Evolutionary conservation across 495 filamentous ascomycete genomes (phyloP).

Genomic region (Xylaria palmicola): DNA sequence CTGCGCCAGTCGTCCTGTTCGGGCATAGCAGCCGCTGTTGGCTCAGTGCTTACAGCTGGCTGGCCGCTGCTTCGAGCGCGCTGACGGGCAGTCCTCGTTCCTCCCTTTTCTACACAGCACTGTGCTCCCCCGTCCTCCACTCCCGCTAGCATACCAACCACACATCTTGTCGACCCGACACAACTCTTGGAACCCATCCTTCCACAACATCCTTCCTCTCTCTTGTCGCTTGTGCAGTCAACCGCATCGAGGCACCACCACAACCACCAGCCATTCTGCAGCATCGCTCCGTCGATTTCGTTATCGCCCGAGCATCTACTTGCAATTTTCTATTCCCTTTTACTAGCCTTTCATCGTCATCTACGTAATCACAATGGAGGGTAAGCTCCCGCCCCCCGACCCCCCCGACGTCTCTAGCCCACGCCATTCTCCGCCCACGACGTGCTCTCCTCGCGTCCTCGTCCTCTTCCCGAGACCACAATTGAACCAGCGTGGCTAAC

Average conservation of each 20-base stretch:
- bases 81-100: slow-evolving; percentile 25
- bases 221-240: slow-evolving; percentile 41
- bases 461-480: slow-evolving; percentile 8
- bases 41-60: slow-evolving; percentile 14
- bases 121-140: slow-evolving; percentile 19
- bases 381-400: slow-evolving; percentile 32
- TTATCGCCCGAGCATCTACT: slow-evolving; percentile 43
- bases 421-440: neutral
- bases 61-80: slow-evolving; percentile 9
- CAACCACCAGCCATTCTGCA: slow-evolving; percentile 23
- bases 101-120: slow-evolving; percentile 27
- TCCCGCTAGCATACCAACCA: slow-evolving; percentile 24
- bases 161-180: slow-evolving; percentile 28
- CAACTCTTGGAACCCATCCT: slow-evolving; percentile 54
- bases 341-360: slow-evolving; percentile 35
- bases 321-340: slow-evolving; percentile 32
- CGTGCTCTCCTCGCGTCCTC: slow-evolving; percentile 9
- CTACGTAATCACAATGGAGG: slow-evolving; percentile 55
- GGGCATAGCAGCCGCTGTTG: slow-evolving; percentile 3
- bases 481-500: slow-evolving; percentile 50
- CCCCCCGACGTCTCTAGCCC: slow-evolving; percentile 16
- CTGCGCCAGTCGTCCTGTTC: slow-evolving; percentile 10
- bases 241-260: slow-evolving; percentile 30
- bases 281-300: slow-evolving; percentile 40
- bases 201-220: slow-evolving; percentile 47